Evolutionary conservation across 768 basidiomycete species (phyloP), one percentile per base, ranked within the genome.

Genomic region (Leccinum aurantiacum): DNA sequence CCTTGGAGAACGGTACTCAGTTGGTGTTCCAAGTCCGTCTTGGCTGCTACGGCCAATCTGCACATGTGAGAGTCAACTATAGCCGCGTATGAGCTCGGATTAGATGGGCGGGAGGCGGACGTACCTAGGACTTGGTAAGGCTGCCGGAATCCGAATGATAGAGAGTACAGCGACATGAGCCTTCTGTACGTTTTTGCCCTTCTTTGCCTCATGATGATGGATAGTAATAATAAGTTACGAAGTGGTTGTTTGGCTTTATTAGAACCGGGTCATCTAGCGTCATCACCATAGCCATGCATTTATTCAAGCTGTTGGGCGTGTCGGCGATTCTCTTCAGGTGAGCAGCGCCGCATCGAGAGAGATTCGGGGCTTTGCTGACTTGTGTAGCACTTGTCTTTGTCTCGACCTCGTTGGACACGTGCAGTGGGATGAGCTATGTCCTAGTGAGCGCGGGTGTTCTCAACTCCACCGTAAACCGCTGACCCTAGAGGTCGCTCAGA

Each of bases 111-210:
- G n/a, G 38, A 31, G 11, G 24, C 22, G 41, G 37, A 75, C 80
- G 63, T 66, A 94, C 95, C 84, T 25, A 98, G 82, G 7, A 96
- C 82, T 79, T 98, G 97, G 73, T 94, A 98, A 0, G 97, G 96
- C 67, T 94, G 87, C 49, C 94, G 79, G 74, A 98, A 98, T 6
- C 90, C 90, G 74, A 98, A 98, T 2, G 88, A 82, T 73, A 89
- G 83, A 61, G 82, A 84, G 72, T 98, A 98, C 53, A 95, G 77
- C 15, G 86, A 82, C 95, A 99, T 98, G 56, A 96, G 89, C 71
- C 94, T 94, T 65, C 89, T 85, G 76, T 98, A 98, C 1, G 88
- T 84, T 75, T 99, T 99, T 27, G 95, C 93, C 71, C 97, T 83
- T 77, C 93, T 97, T 77, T 97, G 93, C 57, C 95, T 82, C 97